Percentiles rank a stretch among this genome's conserved stretches.
Conservation (phyloP, 768 basidiomycete species). For the Lyophyllum semitale region DNA sequence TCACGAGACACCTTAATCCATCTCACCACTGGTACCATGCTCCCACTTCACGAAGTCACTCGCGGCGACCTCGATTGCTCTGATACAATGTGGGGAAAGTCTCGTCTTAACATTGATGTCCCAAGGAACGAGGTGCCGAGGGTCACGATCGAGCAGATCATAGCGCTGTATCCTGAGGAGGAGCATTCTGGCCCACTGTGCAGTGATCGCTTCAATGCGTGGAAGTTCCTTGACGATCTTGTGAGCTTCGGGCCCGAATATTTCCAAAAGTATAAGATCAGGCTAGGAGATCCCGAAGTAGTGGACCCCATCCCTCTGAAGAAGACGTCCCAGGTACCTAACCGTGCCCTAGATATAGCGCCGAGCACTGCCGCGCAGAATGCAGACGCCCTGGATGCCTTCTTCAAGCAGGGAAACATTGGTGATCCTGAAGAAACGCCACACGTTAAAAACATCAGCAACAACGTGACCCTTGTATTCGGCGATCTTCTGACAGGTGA, state of each 20-base stretch:
- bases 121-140: not conserved
- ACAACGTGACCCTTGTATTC: constrained; percentile 23
- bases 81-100: constrained; percentile 32
- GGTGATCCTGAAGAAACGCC: constrained; percentile 19
- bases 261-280: constrained; percentile 19
- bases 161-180: constrained; percentile 4
- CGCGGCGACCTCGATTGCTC: constrained; percentile 31
- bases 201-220: constrained; percentile 25
- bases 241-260: constrained; percentile 7
- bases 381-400: constrained; percentile 15
- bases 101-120: constrained; percentile 20
- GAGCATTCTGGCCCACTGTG: constrained; percentile 17
- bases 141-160: not conserved
- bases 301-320: constrained; percentile 18
- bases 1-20: constrained; percentile 25
- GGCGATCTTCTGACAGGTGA: constrained; percentile 31
- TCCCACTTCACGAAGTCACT: constrained; percentile 28
- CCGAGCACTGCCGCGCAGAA: constrained; percentile 22
- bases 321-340: constrained; percentile 20
- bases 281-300: constrained; percentile 21
- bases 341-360: constrained; percentile 21
- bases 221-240: constrained; percentile 29
- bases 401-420: constrained; percentile 20
- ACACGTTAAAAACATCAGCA: constrained; percentile 2
- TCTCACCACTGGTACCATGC: constrained; percentile 32